A percentile compares a stretch with the other conserved stretches of the same genome.
phyloP scores from a whole-genome alignment of 108 stramenopile genomes.

The Pseudonitzschia multiseries region DNA sequence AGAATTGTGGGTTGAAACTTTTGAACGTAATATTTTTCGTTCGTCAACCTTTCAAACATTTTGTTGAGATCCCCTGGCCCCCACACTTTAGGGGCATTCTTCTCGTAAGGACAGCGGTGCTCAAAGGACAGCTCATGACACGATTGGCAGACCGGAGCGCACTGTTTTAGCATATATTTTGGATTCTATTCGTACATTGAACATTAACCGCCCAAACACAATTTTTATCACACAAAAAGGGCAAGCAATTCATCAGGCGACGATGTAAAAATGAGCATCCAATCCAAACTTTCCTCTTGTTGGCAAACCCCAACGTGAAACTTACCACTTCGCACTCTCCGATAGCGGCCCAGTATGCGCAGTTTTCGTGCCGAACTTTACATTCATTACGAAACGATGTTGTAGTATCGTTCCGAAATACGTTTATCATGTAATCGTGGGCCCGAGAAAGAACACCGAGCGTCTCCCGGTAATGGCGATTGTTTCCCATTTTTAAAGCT shows the following conservation, averaged over 20 bases:
- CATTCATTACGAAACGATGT: conserved; percentile 40
- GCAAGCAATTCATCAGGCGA: background rate
- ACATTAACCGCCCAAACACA: no score
- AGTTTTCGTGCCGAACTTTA: conserved; percentile 51
- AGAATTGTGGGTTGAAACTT: conserved; percentile 41
- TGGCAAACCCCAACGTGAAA: background rate
- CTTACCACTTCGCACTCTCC: conserved; percentile 15
- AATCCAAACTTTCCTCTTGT: background rate
- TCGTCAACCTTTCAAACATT: conserved; percentile 63
- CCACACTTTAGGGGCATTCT: conserved; percentile 36
- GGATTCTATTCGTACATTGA: conserved; percentile 35
- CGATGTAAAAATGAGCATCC: background rate
- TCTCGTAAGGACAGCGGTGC: conserved; percentile 58
- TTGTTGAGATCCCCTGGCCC: conserved; percentile 63
- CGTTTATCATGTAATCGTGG: conserved; percentile 47
- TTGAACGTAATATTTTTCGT: conserved; percentile 37
- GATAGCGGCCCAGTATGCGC: conserved; percentile 40
- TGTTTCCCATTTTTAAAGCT: background rate
- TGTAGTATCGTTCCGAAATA: conserved; percentile 32
- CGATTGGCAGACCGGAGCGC: conserved; percentile 76
- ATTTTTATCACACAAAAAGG: background rate
- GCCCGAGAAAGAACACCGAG: conserved; percentile 23
- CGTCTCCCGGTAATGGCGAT: background rate
- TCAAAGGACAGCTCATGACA: conserved; percentile 62
- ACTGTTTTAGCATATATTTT: conserved; percentile 48